phyloP scores from a whole-genome alignment of 2,329 filamentous ascomycete species.

The Ramichloridium luteum region DNA sequence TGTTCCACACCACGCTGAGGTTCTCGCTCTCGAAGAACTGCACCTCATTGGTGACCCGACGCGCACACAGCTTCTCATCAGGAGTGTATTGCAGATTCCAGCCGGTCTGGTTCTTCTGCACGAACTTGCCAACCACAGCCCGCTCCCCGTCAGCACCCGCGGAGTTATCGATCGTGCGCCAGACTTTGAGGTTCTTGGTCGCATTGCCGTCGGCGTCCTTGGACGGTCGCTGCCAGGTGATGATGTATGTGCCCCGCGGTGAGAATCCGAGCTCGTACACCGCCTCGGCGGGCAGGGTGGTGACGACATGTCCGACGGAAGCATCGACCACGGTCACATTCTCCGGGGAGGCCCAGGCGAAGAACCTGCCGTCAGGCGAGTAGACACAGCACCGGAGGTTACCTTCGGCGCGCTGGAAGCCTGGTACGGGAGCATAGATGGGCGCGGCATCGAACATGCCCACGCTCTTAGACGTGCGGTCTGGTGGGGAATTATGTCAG shows the following conservation, averaged over 20 bases:
- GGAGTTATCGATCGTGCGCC: constrained; percentile 65
- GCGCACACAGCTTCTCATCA: constrained; percentile 87
- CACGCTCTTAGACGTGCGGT: constrained; percentile 93
- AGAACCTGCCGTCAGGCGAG: constrained; percentile 90
- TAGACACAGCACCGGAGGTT: constrained; percentile 91
- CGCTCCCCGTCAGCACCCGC: constrained; percentile 52
- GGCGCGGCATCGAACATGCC: constrained; percentile 86
- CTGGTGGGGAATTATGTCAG: constrained; percentile 27
- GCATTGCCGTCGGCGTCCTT: constrained; percentile 93
- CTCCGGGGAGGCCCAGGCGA: constrained; percentile 85
- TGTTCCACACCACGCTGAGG: constrained; percentile 82
- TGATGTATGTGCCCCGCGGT: constrained; percentile 79
- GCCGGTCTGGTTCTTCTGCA: constrained; percentile 88
- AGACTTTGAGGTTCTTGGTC: constrained; percentile 93
- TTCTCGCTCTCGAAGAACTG: constrained; percentile 91
- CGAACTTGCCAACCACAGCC: constrained; percentile 68
- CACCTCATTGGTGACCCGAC: constrained; percentile 90
- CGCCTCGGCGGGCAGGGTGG: constrained; percentile 64
- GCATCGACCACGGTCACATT: constrained; percentile 78
- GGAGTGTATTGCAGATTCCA: constrained; percentile 97
- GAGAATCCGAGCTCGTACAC: constrained; percentile 95
- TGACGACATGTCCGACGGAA: constrained; percentile 59
- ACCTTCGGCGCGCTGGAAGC: constrained; percentile 74
- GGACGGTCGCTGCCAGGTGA: constrained; percentile 86
- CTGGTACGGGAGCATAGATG: constrained; percentile 70